Base-by-base conservation (phyloP, 352 stramenopile genomes). In the Peronosclerospora sorghi region DNA sequence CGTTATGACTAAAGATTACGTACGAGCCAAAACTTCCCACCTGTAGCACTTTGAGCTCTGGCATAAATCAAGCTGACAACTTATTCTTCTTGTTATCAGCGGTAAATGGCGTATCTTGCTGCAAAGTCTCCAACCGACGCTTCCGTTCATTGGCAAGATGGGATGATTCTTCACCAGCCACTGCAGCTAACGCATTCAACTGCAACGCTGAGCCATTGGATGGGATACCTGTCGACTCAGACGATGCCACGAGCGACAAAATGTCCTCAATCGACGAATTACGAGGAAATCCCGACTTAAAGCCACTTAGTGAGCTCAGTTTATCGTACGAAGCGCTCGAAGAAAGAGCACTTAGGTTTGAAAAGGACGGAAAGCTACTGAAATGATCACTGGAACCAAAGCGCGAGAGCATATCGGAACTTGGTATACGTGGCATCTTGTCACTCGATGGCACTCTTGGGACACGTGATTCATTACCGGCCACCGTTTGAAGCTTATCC, bases 211-310 rank as follows among this genome's bases (percentile, higher is more conserved):
- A 87, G 28, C 68, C 68, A 51, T 62, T 70, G 2, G 58, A 73
- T 2, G 57, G 48, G 32, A 76, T 35, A 29, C 70, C 61, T 3
- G 59, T 63, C n/a, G 62, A 72, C 56, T 88, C 75, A 2, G 75
- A 88, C 24, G 73, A 85, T 14, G 78, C 78, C 32, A 91, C 76
- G 1, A 91, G 62, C 42, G 79, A 91, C 36, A 91, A 46, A 54
- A 91, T 91, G 44, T 91, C 79, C 45, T 91, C 79, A 32, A 91
- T 87, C 10, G 79, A 91, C 15, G 79, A 91, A 54, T 90, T 90
- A 21, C 77, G 77, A 12, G 77, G 77, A 40, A 90, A 86, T 4
- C 57, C 48, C 32, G 66, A 69, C 38, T 68, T 76, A 47, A 65
- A 65, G 8, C 58, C 50, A 36, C 54, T 59, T 15, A 91, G 53